Conservation (phyloP, 192 early-diverging fungal species). For the Umbelopsis sp. region DNA sequence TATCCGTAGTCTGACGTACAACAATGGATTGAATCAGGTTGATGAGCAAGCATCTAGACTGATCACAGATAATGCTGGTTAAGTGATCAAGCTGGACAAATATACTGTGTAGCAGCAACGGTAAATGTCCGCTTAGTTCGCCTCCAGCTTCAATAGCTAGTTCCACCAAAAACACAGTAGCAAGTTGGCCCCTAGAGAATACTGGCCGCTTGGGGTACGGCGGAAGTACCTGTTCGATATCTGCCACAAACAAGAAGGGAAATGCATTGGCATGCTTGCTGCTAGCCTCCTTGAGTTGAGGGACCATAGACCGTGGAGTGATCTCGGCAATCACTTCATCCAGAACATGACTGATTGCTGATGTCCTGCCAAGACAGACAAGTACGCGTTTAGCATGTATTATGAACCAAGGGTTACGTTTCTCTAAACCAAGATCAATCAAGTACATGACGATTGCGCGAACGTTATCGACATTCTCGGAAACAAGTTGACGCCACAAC, state of each 20-base stretch:
- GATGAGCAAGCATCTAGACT: constrained; percentile 71
- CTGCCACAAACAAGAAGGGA: constrained; percentile 62
- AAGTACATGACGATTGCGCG: constrained; percentile 70
- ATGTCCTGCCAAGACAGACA: constrained; percentile 71
- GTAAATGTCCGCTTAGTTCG: constrained; percentile 65
- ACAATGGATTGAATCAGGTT: constrained; percentile 78
- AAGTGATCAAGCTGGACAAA: constrained; percentile 85
- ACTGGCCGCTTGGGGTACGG: constrained; percentile 65
- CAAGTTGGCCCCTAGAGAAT: constrained; percentile 77
- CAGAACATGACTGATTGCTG: constrained; percentile 58
- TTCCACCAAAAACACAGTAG: constrained; percentile 80
- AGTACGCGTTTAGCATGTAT: constrained; percentile 79
- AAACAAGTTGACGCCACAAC: constrained; percentile 76
- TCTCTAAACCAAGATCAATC: constrained; percentile 71
- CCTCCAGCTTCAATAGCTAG: constrained; percentile 74
- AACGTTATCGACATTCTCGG: constrained; percentile 61
- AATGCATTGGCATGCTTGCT: constrained; percentile 34
- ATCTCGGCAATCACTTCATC: constrained; percentile 68
- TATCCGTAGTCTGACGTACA: constrained; percentile 60
- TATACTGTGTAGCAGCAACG: constrained; percentile 72
- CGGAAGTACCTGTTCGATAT: constrained; percentile 69
- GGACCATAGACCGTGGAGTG: constrained; percentile 72
- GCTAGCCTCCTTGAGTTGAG: constrained; percentile 45
- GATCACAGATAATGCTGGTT: constrained; percentile 76
- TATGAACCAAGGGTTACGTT: constrained; percentile 79